Percentiles rank a stretch among this genome's conserved stretches.
phyloP scores from a whole-genome alignment of 1,139 yeast genomes.

The Scheffersomyces titani region DNA sequence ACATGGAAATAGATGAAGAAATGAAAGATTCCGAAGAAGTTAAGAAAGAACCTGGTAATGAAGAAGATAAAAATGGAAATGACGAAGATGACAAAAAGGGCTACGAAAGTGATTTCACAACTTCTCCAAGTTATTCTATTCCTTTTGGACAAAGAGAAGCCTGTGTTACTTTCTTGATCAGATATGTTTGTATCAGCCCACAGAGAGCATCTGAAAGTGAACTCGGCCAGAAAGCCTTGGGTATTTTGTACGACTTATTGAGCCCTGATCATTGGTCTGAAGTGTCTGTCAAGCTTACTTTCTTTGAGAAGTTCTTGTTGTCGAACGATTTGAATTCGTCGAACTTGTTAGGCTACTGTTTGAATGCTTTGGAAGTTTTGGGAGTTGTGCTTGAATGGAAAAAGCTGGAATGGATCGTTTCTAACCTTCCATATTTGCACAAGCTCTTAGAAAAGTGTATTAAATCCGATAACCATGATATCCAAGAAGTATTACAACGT shows the following conservation, averaged over 20 bases:
- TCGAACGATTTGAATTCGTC: constrained; percentile 72
- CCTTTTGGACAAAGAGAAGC: constrained; percentile 87
- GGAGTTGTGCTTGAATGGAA: constrained; percentile 85
- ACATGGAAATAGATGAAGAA: constrained; percentile 11
- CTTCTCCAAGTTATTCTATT: constrained; percentile 52
- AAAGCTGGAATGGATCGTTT: constrained; percentile 71
- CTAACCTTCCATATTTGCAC: constrained; percentile 67
- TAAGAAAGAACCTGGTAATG: constrained; percentile 15
- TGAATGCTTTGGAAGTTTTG: constrained; percentile 89
- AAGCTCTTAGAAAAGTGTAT: constrained; percentile 79
- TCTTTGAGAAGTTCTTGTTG: constrained; percentile 83
- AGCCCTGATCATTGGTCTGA: constrained; percentile 83
- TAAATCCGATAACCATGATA: constrained; percentile 79
- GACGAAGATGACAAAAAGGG: constrained; percentile 7
- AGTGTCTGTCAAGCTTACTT: constrained; percentile 77
- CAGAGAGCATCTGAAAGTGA: constrained; percentile 85
- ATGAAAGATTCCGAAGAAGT: constrained; percentile 17
- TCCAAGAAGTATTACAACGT: constrained; percentile 78
- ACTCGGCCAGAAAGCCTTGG: constrained; percentile 77
- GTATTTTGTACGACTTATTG: constrained; percentile 69
- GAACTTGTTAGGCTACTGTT: constrained; percentile 68
- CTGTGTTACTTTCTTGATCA: constrained; percentile 83
- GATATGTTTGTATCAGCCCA: constrained; percentile 86
- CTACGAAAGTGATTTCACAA: constrained; percentile 33
- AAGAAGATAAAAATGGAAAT: constrained; percentile 4